A percentile compares a stretch with the other conserved stretches of the same genome.
Conservation (phyloP, 176 grass and related monocot species). For the Tuctoria greenei region DNA sequence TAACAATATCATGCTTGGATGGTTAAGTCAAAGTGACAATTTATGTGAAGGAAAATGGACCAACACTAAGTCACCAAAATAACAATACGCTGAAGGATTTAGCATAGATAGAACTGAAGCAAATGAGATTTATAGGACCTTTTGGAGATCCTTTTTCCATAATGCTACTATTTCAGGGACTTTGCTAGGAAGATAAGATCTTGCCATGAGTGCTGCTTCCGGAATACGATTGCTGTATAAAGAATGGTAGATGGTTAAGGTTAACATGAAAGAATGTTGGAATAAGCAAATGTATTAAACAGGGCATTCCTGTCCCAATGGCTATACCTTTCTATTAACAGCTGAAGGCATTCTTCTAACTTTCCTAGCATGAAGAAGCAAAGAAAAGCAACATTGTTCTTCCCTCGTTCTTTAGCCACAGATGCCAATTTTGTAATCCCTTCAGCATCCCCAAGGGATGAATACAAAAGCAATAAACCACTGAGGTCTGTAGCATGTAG, state of each 20-base stretch:
- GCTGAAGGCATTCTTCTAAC: constrained; percentile 83
- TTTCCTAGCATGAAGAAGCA: constrained; percentile 85
- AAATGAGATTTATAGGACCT: constrained; percentile 33
- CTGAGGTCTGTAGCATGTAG: constrained; percentile 71
- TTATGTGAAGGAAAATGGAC: background rate
- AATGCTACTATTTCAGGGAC: constrained; percentile 66
- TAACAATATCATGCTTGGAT: background rate
- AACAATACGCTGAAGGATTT: constrained; percentile 20
- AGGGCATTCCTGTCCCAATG: constrained; percentile 11
- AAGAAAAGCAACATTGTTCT: constrained; percentile 93
- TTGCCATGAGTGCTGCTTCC: constrained; percentile 85
- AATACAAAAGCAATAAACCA: constrained; percentile 82
- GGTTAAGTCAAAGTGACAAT: background rate
- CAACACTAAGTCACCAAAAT: constrained; percentile 3
- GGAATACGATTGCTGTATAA: constrained; percentile 70
- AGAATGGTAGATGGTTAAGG: constrained; percentile 1
- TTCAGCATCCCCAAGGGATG: constrained; percentile 86
- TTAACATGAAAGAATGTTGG: constrained; percentile 5
- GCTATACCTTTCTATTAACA: constrained; percentile 66
- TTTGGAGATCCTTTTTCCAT: constrained; percentile 86
- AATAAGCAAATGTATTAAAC: constrained; percentile 7
- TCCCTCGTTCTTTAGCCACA: constrained; percentile 79
- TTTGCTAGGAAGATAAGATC: constrained; percentile 91
- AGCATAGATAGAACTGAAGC: background rate
- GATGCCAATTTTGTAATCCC: constrained; percentile 74